Evolutionary conservation across 352 stramenopile species (phyloP).

Genomic region (Pythium coloratum): DNA sequence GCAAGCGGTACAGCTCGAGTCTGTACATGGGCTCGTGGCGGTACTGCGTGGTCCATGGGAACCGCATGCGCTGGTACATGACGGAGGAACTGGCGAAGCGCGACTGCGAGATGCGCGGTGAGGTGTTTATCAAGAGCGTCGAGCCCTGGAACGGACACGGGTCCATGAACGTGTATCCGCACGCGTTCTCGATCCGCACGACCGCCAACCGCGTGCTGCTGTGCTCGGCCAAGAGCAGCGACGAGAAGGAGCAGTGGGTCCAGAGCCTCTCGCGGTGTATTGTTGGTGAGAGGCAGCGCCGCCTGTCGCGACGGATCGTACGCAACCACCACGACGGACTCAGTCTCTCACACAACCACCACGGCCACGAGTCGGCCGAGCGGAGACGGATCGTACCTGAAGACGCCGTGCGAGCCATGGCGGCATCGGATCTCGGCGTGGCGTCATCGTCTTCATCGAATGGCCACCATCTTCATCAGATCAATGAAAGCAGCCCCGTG

Average conservation of each 20-base stretch:
- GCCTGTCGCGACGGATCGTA: conserved; percentile 22
- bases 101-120: conserved; percentile 51
- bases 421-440: conserved; percentile 1
- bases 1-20: conserved; percentile 66
- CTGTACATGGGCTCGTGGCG: conserved; percentile 80
- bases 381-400: conserved; percentile 53
- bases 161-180: conserved; percentile 47
- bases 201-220: conserved; percentile 53
- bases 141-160: conserved; percentile 64
- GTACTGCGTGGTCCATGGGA: conserved; percentile 66
- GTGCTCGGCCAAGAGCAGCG: conserved; percentile 46
- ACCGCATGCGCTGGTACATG: conserved; percentile 68
- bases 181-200: conserved; percentile 69
- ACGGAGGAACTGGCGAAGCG: conserved; percentile 47
- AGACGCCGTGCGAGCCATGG: conserved; percentile 37
- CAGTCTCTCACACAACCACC: conserved; percentile 4
- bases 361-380: conserved; percentile 31
- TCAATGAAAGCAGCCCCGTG: conserved; percentile 12
- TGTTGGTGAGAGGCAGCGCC: conserved; percentile 28
- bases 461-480: conserved; percentile 1
- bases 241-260: conserved; percentile 54
- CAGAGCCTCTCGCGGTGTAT: conserved; percentile 34
- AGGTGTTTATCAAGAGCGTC: conserved; percentile 58
- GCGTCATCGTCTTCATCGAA: conserved; percentile 2
- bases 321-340: conserved; percentile 21